A percentile compares a stretch with the other conserved stretches of the same genome.
phyloP scores from a whole-genome alignment of 192 early-diverging fungal genomes.

The Coemansia sp. region DNA sequence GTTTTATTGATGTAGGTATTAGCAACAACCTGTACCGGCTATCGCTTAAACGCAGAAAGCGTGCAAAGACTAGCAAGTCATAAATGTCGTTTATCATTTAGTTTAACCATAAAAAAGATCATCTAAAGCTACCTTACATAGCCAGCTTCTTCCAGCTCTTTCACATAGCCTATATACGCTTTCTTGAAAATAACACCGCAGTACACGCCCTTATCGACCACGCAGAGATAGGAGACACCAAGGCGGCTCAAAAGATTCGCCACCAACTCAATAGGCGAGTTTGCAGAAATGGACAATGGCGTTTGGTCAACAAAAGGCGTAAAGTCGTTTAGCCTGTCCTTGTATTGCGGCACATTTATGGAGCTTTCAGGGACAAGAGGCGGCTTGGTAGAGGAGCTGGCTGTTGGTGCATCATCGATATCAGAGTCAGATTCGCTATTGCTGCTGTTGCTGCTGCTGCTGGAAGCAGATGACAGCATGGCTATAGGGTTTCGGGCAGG shows the following conservation, averaged over 20 bases:
- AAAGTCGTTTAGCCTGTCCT: constrained; percentile 45
- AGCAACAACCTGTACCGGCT: constrained; percentile 49
- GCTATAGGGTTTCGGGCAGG: not conserved
- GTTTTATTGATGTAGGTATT: constrained; percentile 28
- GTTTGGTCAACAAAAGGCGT: constrained; percentile 60
- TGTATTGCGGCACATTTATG: constrained; percentile 28
- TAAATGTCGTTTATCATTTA: not conserved
- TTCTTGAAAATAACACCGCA: constrained; percentile 88
- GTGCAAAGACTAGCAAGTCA: constrained; percentile 2
- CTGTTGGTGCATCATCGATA: not conserved
- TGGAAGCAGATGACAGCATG: not conserved
- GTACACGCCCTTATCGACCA: constrained; percentile 70
- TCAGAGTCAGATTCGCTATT: not conserved
- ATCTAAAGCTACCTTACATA: constrained; percentile 16
- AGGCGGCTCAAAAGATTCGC: constrained; percentile 81
- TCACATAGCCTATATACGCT: constrained; percentile 69
- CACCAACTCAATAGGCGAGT: constrained; percentile 81
- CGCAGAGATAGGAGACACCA: constrained; percentile 77
- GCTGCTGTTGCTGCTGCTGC: constrained; percentile 6
- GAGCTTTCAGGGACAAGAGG: constrained; percentile 13
- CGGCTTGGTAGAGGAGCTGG: not conserved
- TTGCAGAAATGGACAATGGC: constrained; percentile 69
- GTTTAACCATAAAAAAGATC: not conserved
- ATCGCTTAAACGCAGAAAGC: constrained; percentile 24
- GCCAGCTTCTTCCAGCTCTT: constrained; percentile 63